Evolutionary conservation across 1,284 basidiomycete genomes (phyloP), one percentile per base, ranked within the genome.

Genomic region (Heliocybe sulcata): DNA sequence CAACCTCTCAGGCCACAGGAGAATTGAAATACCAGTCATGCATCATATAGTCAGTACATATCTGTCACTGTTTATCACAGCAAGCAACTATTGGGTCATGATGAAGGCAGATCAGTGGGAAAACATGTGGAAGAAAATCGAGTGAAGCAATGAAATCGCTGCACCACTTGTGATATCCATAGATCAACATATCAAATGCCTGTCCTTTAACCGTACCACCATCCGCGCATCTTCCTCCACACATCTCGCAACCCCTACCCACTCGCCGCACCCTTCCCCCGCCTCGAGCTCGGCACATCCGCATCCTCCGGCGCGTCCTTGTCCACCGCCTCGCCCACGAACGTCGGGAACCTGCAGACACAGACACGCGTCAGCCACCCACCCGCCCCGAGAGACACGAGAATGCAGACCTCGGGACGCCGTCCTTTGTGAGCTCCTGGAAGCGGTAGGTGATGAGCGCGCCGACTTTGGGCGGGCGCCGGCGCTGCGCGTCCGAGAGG

Each of bases 401-500:
- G 52, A 33, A 26, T 1, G 62, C 68, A 29, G 54, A 79, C 80
- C 81, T 70, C 19, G 81, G 81, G 2, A 80, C 77, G 1, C 77
- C 76, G 61, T 81, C 77, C 57, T 74, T 75, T 1, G 82, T 84
- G 45, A 86, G 67, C 63, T 86, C 83, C 60, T 85, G 82, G 66
- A 86, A 86, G 29, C 82, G 72, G 66, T 86, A 87, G 0, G 72
- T 75, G 55, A 87, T 77, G 59, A 87, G 82, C 1, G 75, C 66
- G 1, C 84, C 83, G 47, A 85, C 66, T 60, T 79, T 76, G 0
- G 80, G 80, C n/a, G 81, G 80, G 38, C 72, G 71, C 56, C 69
- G 68, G 54, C 81, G 75, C 55, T 77, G 77, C 58, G 76, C 77
- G 62, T 82, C 79, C 16, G 68, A 75, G 51, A 84, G 64, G 1